These are phyloP conservation scores for Ceratocystis lukuohia DNA, from an alignment of 2,329 filamentous ascomycete genomes.

Conservation along the genomic window DNA sequence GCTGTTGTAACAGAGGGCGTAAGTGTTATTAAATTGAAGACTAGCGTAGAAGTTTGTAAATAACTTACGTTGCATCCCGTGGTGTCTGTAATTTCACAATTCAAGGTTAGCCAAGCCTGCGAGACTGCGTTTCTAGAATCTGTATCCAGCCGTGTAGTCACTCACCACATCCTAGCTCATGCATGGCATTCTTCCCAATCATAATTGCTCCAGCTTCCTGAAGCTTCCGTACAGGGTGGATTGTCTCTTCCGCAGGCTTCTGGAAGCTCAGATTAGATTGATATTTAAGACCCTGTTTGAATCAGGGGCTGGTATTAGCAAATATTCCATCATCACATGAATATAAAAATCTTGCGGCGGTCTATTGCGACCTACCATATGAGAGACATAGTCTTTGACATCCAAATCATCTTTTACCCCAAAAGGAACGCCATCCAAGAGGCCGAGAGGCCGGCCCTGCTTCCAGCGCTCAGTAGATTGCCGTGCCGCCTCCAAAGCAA, in stretches of 20 bases:
- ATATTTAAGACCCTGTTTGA: slow-evolving; percentile 28
- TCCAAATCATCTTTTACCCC: slow-evolving; percentile 73
- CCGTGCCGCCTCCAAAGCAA: slow-evolving; percentile 52
- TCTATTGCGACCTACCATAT: slow-evolving; percentile 42
- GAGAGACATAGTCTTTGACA: slow-evolving; percentile 55
- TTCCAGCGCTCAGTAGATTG: slow-evolving; percentile 62
- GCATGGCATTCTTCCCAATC: slow-evolving; percentile 66
- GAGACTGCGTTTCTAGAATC: background rate
- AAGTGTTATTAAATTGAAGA: background rate
- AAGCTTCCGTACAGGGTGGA: slow-evolving; percentile 58
- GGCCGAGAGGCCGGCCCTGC: slow-evolving; percentile 48
- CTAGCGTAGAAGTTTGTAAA: background rate
- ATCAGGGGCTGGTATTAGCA: background rate
- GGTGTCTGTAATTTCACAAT: slow-evolving; percentile 39
- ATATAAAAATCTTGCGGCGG: background rate
- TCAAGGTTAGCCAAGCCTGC: background rate
- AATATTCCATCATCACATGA: background rate
- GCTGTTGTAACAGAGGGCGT: slow-evolving; percentile 25
- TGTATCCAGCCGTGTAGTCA: slow-evolving; percentile 23
- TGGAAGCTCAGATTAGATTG: slow-evolving; percentile 40
- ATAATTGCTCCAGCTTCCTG: slow-evolving; percentile 62
- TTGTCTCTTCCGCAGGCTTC: slow-evolving; percentile 41
- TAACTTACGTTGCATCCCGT: slow-evolving; percentile 60
- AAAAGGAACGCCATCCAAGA: slow-evolving; percentile 71
- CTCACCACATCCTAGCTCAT: slow-evolving; percentile 58